Percentiles rank a stretch among this genome's conserved stretches.
Evolutionary conservation across 2,329 filamentous ascomycete species (phyloP).

Genomic region (Elsinoe australis): DNA sequence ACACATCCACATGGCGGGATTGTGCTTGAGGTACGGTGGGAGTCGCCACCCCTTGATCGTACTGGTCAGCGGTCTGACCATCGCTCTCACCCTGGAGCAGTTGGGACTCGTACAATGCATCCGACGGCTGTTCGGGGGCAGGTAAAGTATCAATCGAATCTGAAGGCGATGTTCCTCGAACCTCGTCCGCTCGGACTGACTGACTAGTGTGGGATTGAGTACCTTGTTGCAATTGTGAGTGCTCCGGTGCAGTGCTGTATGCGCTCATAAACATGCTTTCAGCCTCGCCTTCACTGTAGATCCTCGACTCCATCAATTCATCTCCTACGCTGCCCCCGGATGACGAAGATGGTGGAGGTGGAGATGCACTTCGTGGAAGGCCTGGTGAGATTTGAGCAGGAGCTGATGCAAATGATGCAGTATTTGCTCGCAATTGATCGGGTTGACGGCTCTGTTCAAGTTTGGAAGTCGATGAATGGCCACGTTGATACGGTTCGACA

Average conservation of each 20-base stretch:
- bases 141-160: not conserved
- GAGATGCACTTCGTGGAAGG: too few species aligned
- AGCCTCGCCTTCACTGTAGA: conserved; percentile 72
- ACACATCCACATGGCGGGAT: too few species aligned
- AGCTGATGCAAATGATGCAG: not conserved
- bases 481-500: not conserved
- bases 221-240: too few species aligned
- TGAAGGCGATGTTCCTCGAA: too few species aligned
- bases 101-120: not conserved
- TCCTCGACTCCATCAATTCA: conserved; percentile 47
- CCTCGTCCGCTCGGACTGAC: too few species aligned
- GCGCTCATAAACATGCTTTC: conserved; percentile 83
- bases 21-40: not conserved
- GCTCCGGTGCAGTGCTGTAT: conserved; percentile 33
- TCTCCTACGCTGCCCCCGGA: not conserved
- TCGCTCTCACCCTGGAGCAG: not conserved
- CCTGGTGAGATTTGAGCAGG: not conserved
- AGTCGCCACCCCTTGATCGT: not conserved
- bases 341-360: not conserved
- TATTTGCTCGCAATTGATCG: not conserved
- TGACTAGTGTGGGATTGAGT: too few species aligned
- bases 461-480: not conserved
- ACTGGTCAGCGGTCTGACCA: not conserved
- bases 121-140: not conserved
- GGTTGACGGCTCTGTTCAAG: not conserved